phyloP scores from a whole-genome alignment of 306 rosid species.

The Argentina anserina region DNA sequence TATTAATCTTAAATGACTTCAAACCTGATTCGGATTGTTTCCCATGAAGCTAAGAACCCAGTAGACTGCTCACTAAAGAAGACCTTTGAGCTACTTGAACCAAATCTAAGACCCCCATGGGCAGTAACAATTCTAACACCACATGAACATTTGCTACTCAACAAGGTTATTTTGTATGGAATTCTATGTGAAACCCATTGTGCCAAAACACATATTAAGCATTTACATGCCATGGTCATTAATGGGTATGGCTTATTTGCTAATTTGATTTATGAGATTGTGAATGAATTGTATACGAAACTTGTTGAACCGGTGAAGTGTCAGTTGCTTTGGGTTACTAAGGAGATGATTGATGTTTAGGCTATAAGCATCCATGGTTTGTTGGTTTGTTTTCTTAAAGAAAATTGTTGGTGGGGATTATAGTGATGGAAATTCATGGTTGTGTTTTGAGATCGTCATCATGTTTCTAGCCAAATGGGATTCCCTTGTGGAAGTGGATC shows the following conservation, averaged over 20 bases:
- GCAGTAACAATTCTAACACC: conserved; percentile 46
- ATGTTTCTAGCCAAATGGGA: conserved; percentile 50
- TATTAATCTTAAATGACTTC: conserved; percentile 25
- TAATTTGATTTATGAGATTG: conserved; percentile 36
- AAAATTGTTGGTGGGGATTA: conserved; percentile 61
- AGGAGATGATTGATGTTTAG: conserved; percentile 46
- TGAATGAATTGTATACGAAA: conserved; percentile 48
- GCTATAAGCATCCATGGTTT: conserved; percentile 52
- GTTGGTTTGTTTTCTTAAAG: conserved; percentile 60
- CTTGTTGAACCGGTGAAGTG: conserved; percentile 40
- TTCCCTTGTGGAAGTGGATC: conserved; percentile 45
- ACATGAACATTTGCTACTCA: conserved; percentile 50
- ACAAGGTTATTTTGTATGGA: conserved; percentile 56
- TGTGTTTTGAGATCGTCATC: conserved; percentile 52
- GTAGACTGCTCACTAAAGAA: conserved; percentile 46
- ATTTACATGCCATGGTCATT: conserved; percentile 65
- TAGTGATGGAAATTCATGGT: conserved; percentile 57
- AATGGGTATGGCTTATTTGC: conserved; percentile 57
- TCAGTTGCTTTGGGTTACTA: conserved; percentile 57
- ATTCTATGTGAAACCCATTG: conserved; percentile 53
- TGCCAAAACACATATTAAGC: conserved; percentile 67
- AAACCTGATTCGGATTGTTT: conserved; percentile 26
- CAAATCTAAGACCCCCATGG: conserved; percentile 62
- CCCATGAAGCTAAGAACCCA: conserved; percentile 53
- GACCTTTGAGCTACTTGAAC: conserved; percentile 50